Conservation (phyloP, 257 asterid species). For the Verbascum thapsus region DNA sequence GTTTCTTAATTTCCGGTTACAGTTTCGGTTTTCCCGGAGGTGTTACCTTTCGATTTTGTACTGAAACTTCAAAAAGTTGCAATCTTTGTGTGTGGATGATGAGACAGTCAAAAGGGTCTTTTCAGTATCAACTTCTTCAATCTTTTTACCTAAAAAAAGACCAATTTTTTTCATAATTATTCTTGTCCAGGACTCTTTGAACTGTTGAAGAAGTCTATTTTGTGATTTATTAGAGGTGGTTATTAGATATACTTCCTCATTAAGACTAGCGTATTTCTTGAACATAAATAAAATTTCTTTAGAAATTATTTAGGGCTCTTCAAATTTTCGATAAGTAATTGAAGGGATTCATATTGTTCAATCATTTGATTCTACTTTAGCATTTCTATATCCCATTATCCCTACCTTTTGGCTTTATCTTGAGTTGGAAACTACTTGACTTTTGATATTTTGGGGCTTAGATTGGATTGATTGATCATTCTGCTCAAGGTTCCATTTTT, state of each 20-base stretch:
- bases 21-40: constrained; percentile 26
- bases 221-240: constrained; percentile 23
- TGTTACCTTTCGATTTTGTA: constrained; percentile 26
- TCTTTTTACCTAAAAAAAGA: constrained; percentile 19
- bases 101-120: constrained; percentile 35
- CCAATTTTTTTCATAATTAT: neutral
- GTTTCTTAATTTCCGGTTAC: constrained; percentile 30
- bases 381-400: constrained; percentile 14
- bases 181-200: constrained; percentile 21
- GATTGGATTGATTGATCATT: constrained; percentile 33
- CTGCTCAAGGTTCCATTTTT: constrained; percentile 6
- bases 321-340: constrained; percentile 20
- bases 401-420: constrained; percentile 20
- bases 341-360: constrained; percentile 20
- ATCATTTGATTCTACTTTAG: constrained; percentile 26
- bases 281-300: constrained; percentile 9
- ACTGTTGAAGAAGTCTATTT: constrained; percentile 24
- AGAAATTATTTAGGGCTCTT: constrained; percentile 23
- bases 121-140: constrained; percentile 29
- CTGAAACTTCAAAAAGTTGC: constrained; percentile 24
- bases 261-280: constrained; percentile 19
- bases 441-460: constrained; percentile 31
- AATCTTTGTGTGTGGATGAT: constrained; percentile 23
- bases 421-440: constrained; percentile 26
- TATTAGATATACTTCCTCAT: constrained; percentile 13